Base-by-base conservation (phyloP, 257 asterid genomes). In the Solanum sejunctum region DNA sequence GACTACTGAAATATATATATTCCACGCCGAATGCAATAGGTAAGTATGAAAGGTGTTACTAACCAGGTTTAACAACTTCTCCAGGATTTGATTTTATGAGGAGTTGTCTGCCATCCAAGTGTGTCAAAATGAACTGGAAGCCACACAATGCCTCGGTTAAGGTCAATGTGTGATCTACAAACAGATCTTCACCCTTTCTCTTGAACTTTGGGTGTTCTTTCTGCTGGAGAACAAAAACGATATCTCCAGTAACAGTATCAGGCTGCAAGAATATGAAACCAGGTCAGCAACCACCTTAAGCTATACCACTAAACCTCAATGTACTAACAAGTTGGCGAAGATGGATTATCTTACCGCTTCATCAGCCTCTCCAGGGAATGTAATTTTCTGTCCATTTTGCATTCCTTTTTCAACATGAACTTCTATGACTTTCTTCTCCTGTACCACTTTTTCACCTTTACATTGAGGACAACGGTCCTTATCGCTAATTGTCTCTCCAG, bases 331-430 rank as follows among this genome's bases (percentile, higher is more conserved):
- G 23, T 54, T 3, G 13, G 55, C 4, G 26, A 11, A 64, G 36
- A 18, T 4, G 28, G 58, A 10, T 15, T 12, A 81, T 3, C 93
- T 47, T 86, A 93, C 97, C 64, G 96, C 97, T 84, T 93, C 95
- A 85, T 93, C 96, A 28, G 97, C 97, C 66, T 91, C 96, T 20
- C 97, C 97, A n/a, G 93, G 94, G 89, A 92, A 92, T 7, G 93
- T 91, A 32, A 93, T 86, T 85, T 91, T 93, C 91, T 92, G 97
- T 5, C 94, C 91, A 54, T 93, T 87, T 61, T 90, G 92, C 97
- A 92, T 93, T 23, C 97, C 97, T 91, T 92, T 93, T 4, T 93
- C 97, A 23, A 93, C 96, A 45, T 84, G 87, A 12, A 93, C 97
- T 83, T 93, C 94, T 90, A 93, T 61, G 1, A 93, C 95, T 73